Evolutionary conservation across 2,329 filamentous ascomycete genomes (phyloP), one percentile per base, ranked within the genome.

Genomic region (Hypoxylon rubiginosum): DNA sequence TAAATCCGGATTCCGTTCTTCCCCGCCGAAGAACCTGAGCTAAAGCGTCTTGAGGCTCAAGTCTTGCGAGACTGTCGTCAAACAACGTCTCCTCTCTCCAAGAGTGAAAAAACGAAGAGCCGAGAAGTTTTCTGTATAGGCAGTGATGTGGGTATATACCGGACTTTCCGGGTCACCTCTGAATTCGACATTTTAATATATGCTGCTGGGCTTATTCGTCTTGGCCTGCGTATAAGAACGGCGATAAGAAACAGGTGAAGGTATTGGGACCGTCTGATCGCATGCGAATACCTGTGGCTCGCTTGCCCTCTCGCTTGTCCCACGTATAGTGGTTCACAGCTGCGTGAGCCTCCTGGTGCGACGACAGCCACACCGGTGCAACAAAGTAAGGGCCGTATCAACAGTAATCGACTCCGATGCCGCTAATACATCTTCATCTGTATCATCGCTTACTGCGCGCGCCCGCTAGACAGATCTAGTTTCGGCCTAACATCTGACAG

Each of bases 401-500:
- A 45, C 17, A 65, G 49, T 56, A 58, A 60, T 67, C 67, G 58
- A 43, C 64, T 57, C 67, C 67, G 67, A 70, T 70, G 52, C 50
- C 67, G 67, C 65, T 68, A 21, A 21, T 21, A 62, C 50, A 50
- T 51, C 32, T 50, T 43, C 21, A 58, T 63, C 48, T 53, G 52
- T 58, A 52, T 28, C 54, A 59, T 52, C 62, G 55, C 66, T 62
- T 58, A 62, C 55, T 62, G 48, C 51, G 43, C 51, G 43, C 51
- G 36, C 32, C 52, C 54, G 41, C 55, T 62, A 54, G 56, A 64
- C 26, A 28, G 58, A 62, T 69, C 51, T 64, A 49, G 54, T 66
- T 62, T 65, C 67, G 62, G 57, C 65, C 62, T 61, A 66, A 64
- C 46, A 62, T 62, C 58, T 70, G 62, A 64, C 58, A 68, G 58